Evolutionary conservation across 441 rosid species (phyloP).

Genomic region (Bruguiera hainesii): DNA sequence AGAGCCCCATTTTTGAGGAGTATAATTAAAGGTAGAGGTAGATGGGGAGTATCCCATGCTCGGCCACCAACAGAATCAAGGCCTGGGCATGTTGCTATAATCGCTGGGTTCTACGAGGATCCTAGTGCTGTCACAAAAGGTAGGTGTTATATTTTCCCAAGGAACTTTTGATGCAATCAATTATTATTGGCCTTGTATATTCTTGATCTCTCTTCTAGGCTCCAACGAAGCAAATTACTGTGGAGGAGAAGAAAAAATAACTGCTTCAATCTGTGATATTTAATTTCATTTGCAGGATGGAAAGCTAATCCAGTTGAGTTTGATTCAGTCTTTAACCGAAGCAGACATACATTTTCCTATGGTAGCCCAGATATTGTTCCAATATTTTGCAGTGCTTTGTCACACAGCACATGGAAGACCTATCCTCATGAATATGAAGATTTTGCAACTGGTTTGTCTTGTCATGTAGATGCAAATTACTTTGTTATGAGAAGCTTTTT

Average conservation of each 20-base stretch:
- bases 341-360: constrained; percentile 75
- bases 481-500: too few species aligned
- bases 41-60: constrained; percentile 99
- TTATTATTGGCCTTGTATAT: constrained; percentile 2
- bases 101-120: constrained; percentile 98
- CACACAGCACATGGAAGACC: constrained; percentile 81
- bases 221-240: constrained; percentile 7
- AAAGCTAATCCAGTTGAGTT: constrained; percentile 98
- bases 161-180: not conserved
- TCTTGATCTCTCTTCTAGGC: constrained; percentile 1
- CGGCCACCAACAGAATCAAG: constrained; percentile 98
- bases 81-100: constrained; percentile 94
- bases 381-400: constrained; percentile 82
- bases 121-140: constrained; percentile 99
- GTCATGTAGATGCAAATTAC: too few species aligned
- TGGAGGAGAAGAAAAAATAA: not conserved
- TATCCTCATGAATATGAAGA: constrained; percentile 96
- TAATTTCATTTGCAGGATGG: constrained; percentile 66
- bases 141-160: constrained; percentile 9
- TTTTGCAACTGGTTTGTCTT: constrained; percentile 81
- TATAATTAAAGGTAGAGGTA: constrained; percentile 68
- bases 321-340: constrained; percentile 90
- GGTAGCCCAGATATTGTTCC: constrained; percentile 99
- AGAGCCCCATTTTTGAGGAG: constrained; percentile 93
- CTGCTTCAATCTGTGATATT: constrained; percentile 10